Evolutionary conservation across 306 rosid species (phyloP).

Genomic region (Sicyos baderoa): DNA sequence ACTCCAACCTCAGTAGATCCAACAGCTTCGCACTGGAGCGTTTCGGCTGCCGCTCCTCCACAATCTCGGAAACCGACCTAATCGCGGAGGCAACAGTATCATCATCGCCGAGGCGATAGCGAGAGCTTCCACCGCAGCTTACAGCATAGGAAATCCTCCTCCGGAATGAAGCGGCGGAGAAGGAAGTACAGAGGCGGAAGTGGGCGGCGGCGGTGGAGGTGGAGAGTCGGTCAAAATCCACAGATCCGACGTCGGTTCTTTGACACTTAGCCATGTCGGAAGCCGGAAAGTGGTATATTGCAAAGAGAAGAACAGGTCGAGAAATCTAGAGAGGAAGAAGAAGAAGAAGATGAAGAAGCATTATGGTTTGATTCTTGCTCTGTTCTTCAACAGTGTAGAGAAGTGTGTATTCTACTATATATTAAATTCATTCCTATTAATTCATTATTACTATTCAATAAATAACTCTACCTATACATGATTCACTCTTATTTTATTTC

Average conservation of each 20-base stretch:
- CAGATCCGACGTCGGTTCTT: slow-evolving; percentile 53
- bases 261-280: slow-evolving; percentile 62
- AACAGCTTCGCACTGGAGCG: slow-evolving; percentile 34
- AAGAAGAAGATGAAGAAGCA: background rate
- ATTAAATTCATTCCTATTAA: too few species aligned
- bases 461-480: too few species aligned
- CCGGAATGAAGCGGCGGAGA: slow-evolving; percentile 57
- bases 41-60: slow-evolving; percentile 21
- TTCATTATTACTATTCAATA: too few species aligned
- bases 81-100: background rate
- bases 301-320: slow-evolving; percentile 13
- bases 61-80: slow-evolving; percentile 24
- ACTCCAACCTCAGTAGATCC: slow-evolving; percentile 60
- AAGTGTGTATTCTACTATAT: too few species aligned
- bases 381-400: too few species aligned
- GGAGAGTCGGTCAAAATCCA: slow-evolving; percentile 40
- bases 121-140: slow-evolving; percentile 73
- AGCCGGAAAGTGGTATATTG: background rate
- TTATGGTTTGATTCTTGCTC: background rate
- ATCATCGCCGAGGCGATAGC: slow-evolving; percentile 19
- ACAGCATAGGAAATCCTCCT: slow-evolving; percentile 65
- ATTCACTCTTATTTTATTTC: too few species aligned
- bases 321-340: slow-evolving; percentile 1
- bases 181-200: slow-evolving; percentile 47
- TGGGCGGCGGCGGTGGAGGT: slow-evolving; percentile 26